phyloP scores from a whole-genome alignment of 176 grass and related monocot species.

The Oryza punctata region DNA sequence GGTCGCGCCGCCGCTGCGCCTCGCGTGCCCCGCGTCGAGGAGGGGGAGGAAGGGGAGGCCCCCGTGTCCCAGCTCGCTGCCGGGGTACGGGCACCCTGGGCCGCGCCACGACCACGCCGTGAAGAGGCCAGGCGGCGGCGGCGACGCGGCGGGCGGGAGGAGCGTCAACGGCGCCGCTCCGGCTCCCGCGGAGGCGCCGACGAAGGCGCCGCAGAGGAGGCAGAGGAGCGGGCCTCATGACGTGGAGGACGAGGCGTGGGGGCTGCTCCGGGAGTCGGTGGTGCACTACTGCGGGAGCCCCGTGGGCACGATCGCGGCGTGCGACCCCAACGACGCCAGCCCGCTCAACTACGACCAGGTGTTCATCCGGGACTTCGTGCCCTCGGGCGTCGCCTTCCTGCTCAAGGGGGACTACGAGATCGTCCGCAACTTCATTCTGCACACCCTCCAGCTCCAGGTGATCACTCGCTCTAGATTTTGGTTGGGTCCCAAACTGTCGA shows the following conservation, averaged over 20 bases:
- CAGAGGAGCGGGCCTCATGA: neutral
- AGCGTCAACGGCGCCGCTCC: slow-evolving; percentile 15
- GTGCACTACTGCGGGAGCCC: slow-evolving; percentile 79
- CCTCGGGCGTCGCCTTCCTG: slow-evolving; percentile 84
- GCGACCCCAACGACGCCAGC: slow-evolving; percentile 71
- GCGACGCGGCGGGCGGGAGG: slow-evolving; percentile 26
- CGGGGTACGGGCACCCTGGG: neutral
- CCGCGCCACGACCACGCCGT: slow-evolving; percentile 15
- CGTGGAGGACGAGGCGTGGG: slow-evolving; percentile 75
- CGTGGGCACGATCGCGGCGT: slow-evolving; percentile 87
- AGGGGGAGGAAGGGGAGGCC: neutral
- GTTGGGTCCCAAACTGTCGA: neutral
- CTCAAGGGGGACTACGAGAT: slow-evolving; percentile 90
- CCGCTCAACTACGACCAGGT: slow-evolving; percentile 91
- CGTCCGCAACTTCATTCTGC: slow-evolving; percentile 91
- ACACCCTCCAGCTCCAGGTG: slow-evolving; percentile 96
- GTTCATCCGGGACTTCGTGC: slow-evolving; percentile 91
- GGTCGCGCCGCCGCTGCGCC: slow-evolving; percentile 7
- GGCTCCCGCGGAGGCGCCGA: neutral
- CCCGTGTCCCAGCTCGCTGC: slow-evolving; percentile 20
- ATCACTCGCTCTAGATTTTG: neutral
- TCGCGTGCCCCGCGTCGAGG: slow-evolving; percentile 1
- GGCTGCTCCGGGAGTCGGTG: slow-evolving; percentile 64
- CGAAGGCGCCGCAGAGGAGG: neutral
- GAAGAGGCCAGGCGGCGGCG: slow-evolving; percentile 11